Evolutionary conservation across 2,329 filamentous ascomycete species (phyloP), one percentile per base, ranked within the genome.

Genomic region (Pseudocercospora pini-densiflorae): DNA sequence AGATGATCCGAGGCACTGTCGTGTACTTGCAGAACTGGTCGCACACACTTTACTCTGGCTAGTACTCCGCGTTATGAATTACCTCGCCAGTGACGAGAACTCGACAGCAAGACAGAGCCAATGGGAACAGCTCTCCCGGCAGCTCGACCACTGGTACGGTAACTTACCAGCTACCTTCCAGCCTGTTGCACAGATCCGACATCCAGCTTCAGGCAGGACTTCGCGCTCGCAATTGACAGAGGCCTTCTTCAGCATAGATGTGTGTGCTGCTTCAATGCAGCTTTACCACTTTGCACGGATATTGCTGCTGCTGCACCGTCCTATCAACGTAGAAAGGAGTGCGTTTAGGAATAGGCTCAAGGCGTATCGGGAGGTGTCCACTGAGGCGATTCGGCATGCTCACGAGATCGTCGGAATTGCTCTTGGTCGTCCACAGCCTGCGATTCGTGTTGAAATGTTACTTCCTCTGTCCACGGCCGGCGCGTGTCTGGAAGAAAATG

Each of bases 21-120:
- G 72, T 21, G 67, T 68, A n/a, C 68, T 72, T 3, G 68, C 70
- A 12, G 71, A 77, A 53, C 68, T 88, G 55, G 86, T 89, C 57
- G 85, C 85, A 21, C 90, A 90, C 70, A 86, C 86, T 0, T 75
- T 91, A 1, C 84, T 90, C 2, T 90, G 88, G 87, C 83, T 91
- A 14, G 82, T 89, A 62, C 85, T 88, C 0, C 89, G 89, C 68
- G 84, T 89, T 1, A 85, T 89, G 63, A 90, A 90, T 74, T 89
- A 86, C 71, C 83, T 89, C 62, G 87, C 84, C 1, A 80, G 81
- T 5, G 84, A 84, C 1, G 85, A 87, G 62, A 81, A 83, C 40
- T 68, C 68, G 1, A 76, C 85, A 2, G 64, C 71, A 16, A 75
- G 76, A 77, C 65, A 77, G 76, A 63, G 71, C 74, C 65, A 79